These are phyloP conservation scores for Lolium multiflorum DNA, from an alignment of 176 grass and related monocot species.

Conservation along the genomic window DNA sequence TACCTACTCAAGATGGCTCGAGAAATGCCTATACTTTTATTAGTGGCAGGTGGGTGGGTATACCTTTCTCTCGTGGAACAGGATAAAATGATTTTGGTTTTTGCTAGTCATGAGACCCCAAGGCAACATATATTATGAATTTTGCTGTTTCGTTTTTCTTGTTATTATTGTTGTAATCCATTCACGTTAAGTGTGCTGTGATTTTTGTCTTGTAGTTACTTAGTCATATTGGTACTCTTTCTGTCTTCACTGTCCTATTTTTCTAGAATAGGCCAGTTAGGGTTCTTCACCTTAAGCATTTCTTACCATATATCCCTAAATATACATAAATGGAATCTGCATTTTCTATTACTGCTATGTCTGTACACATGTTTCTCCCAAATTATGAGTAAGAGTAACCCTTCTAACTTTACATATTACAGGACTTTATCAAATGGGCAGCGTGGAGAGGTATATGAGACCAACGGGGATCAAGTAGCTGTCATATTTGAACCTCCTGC, in stretches of 20 bases:
- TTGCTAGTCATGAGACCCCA: background rate
- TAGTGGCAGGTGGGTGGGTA: constrained; percentile 82
- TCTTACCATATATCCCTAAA: constrained; percentile 20
- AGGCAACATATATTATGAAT: constrained; percentile 16
- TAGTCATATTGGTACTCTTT: constrained; percentile 10
- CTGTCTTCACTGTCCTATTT: constrained; percentile 1
- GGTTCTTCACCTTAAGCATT: constrained; percentile 31
- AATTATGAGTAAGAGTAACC: constrained; percentile 29
- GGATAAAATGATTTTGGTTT: constrained; percentile 44
- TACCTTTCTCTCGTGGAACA: constrained; percentile 49
- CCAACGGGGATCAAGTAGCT: constrained; percentile 82
- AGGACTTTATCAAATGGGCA: constrained; percentile 77
- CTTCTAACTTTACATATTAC: constrained; percentile 48
- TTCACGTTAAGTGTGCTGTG: background rate
- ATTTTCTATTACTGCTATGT: constrained; percentile 13
- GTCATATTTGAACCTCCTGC: constrained; percentile 79
- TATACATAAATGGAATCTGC: constrained; percentile 12
- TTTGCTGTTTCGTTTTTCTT: constrained; percentile 21
- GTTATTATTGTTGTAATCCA: background rate
- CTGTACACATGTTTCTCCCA: background rate
- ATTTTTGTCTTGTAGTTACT: constrained; percentile 10
- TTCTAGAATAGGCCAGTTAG: background rate
- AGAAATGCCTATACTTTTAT: constrained; percentile 88
- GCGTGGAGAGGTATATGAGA: constrained; percentile 87
- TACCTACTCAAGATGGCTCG: constrained; percentile 94